Percentiles rank a stretch among this genome's conserved stretches.
phyloP scores from a whole-genome alignment of 495 filamentous ascomycete species.

The Podospora didyma region DNA sequence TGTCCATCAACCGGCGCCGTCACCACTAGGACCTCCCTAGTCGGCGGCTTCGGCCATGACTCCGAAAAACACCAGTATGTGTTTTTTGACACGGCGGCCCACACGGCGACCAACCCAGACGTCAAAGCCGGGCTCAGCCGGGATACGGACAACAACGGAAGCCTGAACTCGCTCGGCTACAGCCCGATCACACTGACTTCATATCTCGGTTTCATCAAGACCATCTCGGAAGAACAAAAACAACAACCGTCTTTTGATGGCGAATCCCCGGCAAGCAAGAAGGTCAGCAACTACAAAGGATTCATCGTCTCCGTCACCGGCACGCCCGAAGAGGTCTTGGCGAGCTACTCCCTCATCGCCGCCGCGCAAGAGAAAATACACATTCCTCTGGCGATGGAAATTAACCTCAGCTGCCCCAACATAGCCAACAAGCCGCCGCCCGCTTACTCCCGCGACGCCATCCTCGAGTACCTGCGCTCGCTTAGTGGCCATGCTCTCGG shows the following conservation, averaged over 20 bases:
- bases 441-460: constrained; percentile 49
- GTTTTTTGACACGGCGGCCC: constrained; percentile 56
- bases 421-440: constrained; percentile 63
- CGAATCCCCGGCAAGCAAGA: not conserved
- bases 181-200: constrained; percentile 62
- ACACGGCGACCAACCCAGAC: constrained; percentile 4
- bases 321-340: constrained; percentile 40
- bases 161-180: constrained; percentile 67
- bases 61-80: constrained; percentile 57
- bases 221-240: constrained; percentile 30
- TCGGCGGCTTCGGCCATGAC: constrained; percentile 57
- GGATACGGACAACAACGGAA: constrained; percentile 36
- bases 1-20: constrained; percentile 62
- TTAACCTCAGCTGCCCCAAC: constrained; percentile 74
- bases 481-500: not conserved
- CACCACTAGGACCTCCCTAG: constrained; percentile 62
- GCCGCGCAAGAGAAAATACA: not conserved
- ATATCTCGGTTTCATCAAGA: constrained; percentile 54
- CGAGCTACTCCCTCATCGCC: constrained; percentile 38
- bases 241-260: too few relatives aligned
- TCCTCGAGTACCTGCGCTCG: constrained; percentile 46
- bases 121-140: not conserved
- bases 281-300: constrained; percentile 36
- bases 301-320: constrained; percentile 73
- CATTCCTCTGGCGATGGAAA: constrained; percentile 54